Base-by-base conservation (phyloP, 345 rosid genomes). In the Salix udensis region DNA sequence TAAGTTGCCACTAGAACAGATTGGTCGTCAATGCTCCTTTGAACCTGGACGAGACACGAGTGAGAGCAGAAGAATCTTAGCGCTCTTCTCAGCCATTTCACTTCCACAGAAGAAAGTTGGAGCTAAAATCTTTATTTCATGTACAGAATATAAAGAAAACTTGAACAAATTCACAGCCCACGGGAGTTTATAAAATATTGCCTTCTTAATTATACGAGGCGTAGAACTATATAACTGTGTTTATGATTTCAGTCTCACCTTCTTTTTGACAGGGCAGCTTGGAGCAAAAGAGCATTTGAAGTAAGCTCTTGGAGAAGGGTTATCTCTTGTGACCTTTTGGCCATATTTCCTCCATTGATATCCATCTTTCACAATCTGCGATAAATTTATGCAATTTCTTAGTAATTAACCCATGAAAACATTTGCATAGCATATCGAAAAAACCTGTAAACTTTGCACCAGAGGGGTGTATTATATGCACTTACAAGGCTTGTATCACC, bases 281-380 rank as follows among this genome's bases (percentile, higher is more conserved):
- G 99, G 99, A 74, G 99, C 98, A 78, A 88, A 92, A 77, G 98
- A 93, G 86, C 99, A 96, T 77, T 89, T 93, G 91, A 91, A 96
- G 88, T 96, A 96, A 79, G 98, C 99, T 88, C 98, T 87, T 21
- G 99, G 99, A 75, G 87, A 96, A 67, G 99, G 99, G 74, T 96
- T 96, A 75, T 96, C 95, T 87, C 99, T 93, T 16, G 99, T 96
- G n/a, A 96, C 98, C 73, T 96, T 96, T 70, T 96, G 99, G 40
- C 99, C 99, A 78, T 96, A 96, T 76, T 96, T 96, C 82, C 98
- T 96, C 99, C 99, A 96, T 75, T 93, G 99, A 84, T 91, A 96
- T 60, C 99, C 99, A 89, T 96, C 99, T 77, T 89, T 96, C 75
- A 93, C 97, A 68, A 93, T 86, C 98, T 95, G 80, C 68, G 83